Evolutionary conservation across 2,329 filamentous ascomycete species (phyloP).

Genomic region (Trichoderma simmonsii): DNA sequence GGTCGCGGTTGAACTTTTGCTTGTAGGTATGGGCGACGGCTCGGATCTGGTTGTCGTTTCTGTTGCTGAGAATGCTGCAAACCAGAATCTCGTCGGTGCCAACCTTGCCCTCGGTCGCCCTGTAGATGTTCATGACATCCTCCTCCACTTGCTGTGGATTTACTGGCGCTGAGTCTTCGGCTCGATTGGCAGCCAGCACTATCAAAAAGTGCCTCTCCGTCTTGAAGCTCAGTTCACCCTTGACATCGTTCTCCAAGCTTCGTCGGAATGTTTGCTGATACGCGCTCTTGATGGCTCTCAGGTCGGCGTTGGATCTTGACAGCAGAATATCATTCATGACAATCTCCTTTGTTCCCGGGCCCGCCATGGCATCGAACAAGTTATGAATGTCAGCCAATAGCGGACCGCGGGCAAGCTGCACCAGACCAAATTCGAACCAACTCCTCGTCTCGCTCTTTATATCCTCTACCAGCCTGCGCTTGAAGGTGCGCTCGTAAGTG

Average conservation of each 20-base stretch:
- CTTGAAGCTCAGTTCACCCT: slow-evolving; percentile 77
- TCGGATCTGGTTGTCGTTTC: slow-evolving; percentile 79
- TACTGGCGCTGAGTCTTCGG: slow-evolving; percentile 74
- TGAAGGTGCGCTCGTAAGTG: slow-evolving; percentile 62
- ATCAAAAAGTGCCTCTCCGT: slow-evolving; percentile 83
- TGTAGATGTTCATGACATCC: slow-evolving; percentile 74
- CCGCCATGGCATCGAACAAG: slow-evolving; percentile 69
- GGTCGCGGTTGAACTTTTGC: slow-evolving; percentile 63
- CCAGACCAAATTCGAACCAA: slow-evolving; percentile 70
- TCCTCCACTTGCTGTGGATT: slow-evolving; percentile 69
- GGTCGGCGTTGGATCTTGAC: slow-evolving; percentile 78
- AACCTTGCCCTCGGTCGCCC: slow-evolving; percentile 68
- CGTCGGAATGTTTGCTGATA: slow-evolving; percentile 68
- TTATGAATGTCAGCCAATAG: slow-evolving; percentile 71
- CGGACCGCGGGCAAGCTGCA: slow-evolving; percentile 75
- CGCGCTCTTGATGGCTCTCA: slow-evolving; percentile 77
- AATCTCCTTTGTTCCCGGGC: slow-evolving; percentile 80
- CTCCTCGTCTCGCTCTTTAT: slow-evolving; percentile 73
- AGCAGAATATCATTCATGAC: slow-evolving; percentile 85
- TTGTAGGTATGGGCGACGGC: slow-evolving; percentile 76
- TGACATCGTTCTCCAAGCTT: slow-evolving; percentile 68
- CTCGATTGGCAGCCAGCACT: slow-evolving; percentile 69
- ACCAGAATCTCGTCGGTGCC: slow-evolving; percentile 74
- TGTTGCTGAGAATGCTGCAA: slow-evolving; percentile 71
- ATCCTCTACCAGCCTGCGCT: slow-evolving; percentile 69